phyloP scores from a whole-genome alignment of 495 filamentous ascomycete species.

The Aspergillus panamensis region DNA sequence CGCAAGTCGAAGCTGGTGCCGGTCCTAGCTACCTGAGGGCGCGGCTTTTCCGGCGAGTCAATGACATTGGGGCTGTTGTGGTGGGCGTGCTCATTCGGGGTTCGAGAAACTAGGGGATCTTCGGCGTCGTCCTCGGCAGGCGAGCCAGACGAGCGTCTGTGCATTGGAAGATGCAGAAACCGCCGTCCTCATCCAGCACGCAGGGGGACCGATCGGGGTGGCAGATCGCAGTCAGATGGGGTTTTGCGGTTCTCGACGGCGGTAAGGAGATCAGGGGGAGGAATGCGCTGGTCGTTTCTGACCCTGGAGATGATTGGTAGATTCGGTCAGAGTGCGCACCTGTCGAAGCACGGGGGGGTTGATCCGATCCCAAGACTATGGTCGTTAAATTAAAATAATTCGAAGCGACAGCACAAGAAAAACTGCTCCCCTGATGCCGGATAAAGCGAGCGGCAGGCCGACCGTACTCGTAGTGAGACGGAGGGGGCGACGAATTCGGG shows the following conservation, averaged over 20 bases:
- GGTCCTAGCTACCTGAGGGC: slow-evolving; percentile 40
- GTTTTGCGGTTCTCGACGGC: slow-evolving; percentile 12
- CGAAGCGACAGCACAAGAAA: not conserved
- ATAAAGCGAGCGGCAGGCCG: slow-evolving; percentile 15
- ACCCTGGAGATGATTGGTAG: slow-evolving; percentile 2
- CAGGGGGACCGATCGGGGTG: slow-evolving; percentile 6
- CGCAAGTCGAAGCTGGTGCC: slow-evolving; percentile 45
- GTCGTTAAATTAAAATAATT: not conserved
- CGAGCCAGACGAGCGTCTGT: slow-evolving; percentile 51
- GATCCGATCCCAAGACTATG: not conserved
- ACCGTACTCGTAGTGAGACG: slow-evolving; percentile 10
- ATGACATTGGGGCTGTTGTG: slow-evolving; percentile 29
- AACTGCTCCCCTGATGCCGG: slow-evolving; percentile 5
- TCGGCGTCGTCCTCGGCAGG: slow-evolving; percentile 48
- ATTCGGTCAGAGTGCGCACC: not conserved
- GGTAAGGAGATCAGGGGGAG: slow-evolving; percentile 17
- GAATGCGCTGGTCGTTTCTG: slow-evolving; percentile 16
- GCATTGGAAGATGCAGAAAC: slow-evolving; percentile 46
- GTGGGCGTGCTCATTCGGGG: slow-evolving; percentile 32
- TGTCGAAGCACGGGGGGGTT: not conserved
- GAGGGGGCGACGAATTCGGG: not conserved
- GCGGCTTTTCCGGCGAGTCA: slow-evolving; percentile 37
- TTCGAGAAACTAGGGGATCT: slow-evolving; percentile 38
- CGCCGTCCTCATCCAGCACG: slow-evolving; percentile 40
- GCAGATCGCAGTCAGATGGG: slow-evolving; percentile 5